Base-by-base conservation (phyloP, 2,329 filamentous ascomycete species). In the Phyllosticta ampelicida region DNA sequence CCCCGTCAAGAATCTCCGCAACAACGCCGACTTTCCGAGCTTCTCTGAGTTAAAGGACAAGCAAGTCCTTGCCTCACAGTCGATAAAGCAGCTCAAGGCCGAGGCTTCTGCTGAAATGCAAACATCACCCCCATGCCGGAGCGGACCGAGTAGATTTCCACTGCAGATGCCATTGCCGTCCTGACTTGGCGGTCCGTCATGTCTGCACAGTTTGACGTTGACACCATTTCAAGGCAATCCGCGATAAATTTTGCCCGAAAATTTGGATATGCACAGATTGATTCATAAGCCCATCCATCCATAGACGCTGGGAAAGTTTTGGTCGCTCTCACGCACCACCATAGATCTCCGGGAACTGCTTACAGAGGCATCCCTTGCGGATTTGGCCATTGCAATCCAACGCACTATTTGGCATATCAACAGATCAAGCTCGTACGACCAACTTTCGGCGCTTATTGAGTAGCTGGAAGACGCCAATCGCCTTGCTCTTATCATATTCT, bases 111-210 rank as follows among this genome's bases (percentile, higher is more conserved):
- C 48, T 23, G 10, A 23, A 56, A 56, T 48, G 28, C 55, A 13
- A 29, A 51, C 16, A 44, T 44, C 36, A 44, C 36, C 13, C 36
- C 36, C 6, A n/a, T 5, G 16, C n/a, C 36, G 36, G 36, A 44
- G 36, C 36, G 36, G n/a, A n/a, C 21, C 23, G 21, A 26, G 11
- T 56, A 10, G 26, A 26, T 52, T 5, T 52, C 55, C 10, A 56
- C 55, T 1, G 36, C 51, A 6, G 55, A 56, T 29, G 55, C 55
- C 48, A 23, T 56, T 18, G 20, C 28, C 4, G 48, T 18, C 18
- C 55, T 56, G 21, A 29, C 53, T 8, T 53, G 55, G 50, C 55
- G 55, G 9, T 28, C 55, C 8, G 55, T 53, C 29, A 57, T 53
- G 50, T 20, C 19, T 11, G 55, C 51, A 8, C 55, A 58, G 29